Percentiles rank a stretch among this genome's conserved stretches.
Evolutionary conservation across 2,329 filamentous ascomycete species (phyloP).

Genomic region (Pseudocercospora fuligena): DNA sequence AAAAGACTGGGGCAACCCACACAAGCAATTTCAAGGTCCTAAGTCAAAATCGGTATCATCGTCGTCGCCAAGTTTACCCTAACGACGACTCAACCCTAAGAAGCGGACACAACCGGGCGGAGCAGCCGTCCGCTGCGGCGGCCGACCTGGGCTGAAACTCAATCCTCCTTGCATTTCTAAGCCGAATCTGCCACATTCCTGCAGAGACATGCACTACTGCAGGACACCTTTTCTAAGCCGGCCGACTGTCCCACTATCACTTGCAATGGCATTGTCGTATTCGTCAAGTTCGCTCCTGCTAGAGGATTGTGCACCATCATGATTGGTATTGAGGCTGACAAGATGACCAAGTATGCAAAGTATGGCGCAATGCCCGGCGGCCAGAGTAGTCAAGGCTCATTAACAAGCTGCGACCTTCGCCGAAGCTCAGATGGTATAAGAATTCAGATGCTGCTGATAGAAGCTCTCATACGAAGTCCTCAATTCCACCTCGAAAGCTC

Average conservation of each 20-base stretch:
- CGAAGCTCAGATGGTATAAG: neutral
- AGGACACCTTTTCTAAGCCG: neutral
- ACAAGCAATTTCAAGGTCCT: neutral
- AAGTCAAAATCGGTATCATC: neutral
- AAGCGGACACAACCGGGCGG: neutral
- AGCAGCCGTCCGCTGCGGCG: conserved; percentile 4
- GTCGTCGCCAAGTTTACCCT: conserved; percentile 6
- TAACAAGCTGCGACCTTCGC: neutral
- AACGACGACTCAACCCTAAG: neutral
- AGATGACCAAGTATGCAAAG: neutral
- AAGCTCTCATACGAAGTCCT: neutral
- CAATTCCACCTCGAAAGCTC: neutral
- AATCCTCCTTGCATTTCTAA: conserved; percentile 7
- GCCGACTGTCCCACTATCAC: neutral
- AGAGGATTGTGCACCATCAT: neutral
- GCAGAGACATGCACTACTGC: conserved; percentile 2
- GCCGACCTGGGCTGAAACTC: neutral
- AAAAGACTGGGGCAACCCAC: neutral
- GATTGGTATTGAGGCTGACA: neutral
- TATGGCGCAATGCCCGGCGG: neutral
- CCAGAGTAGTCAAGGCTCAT: neutral
- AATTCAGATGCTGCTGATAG: neutral
- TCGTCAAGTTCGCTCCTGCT: neutral
- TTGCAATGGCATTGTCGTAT: neutral
- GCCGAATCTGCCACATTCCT: neutral